phyloP scores from a whole-genome alignment of 148 eudicot genomes.

The Suaeda aralocaspica region DNA sequence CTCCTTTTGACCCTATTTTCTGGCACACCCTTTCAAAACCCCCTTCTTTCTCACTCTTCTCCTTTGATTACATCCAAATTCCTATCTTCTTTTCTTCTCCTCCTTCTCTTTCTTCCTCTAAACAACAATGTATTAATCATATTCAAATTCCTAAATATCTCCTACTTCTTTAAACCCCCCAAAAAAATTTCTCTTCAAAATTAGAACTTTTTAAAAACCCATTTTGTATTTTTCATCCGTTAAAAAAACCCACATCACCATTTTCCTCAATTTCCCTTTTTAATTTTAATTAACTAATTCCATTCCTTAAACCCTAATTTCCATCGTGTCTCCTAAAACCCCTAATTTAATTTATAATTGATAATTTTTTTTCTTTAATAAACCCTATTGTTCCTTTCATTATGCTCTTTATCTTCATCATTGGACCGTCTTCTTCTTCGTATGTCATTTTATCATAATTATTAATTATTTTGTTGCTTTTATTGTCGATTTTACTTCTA shows the following conservation, averaged over 20 bases:
- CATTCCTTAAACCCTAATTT: slow-evolving; percentile 12
- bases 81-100: neutral
- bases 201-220: too few relatives aligned
- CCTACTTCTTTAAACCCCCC: too few relatives aligned
- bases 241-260: neutral
- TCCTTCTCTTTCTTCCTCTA: too few relatives aligned
- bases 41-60: too few relatives aligned
- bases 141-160: neutral
- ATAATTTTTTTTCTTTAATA: too few relatives aligned
- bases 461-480: too few relatives aligned
- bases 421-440: neutral
- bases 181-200: too few relatives aligned
- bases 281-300: too few relatives aligned
- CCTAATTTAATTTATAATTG: neutral
- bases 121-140: too few relatives aligned
- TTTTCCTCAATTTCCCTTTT: neutral
- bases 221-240: too few relatives aligned
- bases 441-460: too few relatives aligned
- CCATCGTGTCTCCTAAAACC: neutral
- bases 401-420: slow-evolving; percentile 6
- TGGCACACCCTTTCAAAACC: slow-evolving; percentile 12
- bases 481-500: too few relatives aligned
- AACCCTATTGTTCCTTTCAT: neutral
- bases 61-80: neutral
- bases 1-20: neutral